A percentile compares a stretch with the other conserved stretches of the same genome.
These are phyloP conservation scores for Silene uniflora DNA, from an alignment of 148 eudicot genomes.

Conservation along the genomic window DNA sequence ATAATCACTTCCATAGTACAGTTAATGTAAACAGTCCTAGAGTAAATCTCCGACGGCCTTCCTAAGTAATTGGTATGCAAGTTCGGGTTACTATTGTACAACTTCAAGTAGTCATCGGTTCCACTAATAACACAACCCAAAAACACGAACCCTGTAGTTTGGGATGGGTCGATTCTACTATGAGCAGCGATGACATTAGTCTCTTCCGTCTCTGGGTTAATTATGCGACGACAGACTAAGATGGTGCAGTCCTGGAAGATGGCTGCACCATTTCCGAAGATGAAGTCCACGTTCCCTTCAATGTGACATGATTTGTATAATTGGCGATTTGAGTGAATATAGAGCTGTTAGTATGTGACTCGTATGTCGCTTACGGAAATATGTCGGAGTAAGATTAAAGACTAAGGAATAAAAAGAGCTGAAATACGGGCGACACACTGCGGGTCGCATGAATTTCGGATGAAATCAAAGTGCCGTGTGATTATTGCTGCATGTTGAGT, in stretches of 20 bases:
- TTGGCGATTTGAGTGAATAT: conserved; percentile 34
- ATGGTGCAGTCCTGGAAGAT: conserved; percentile 37
- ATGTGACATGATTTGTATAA: conserved; percentile 29
- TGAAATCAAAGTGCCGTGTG: too few species aligned
- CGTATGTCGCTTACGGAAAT: too few species aligned
- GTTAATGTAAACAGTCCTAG: conserved; percentile 47
- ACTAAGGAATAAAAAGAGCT: too few species aligned
- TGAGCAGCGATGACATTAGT: conserved; percentile 27
- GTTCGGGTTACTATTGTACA: conserved; percentile 23
- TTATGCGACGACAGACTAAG: conserved; percentile 28
- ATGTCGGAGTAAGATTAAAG: too few species aligned
- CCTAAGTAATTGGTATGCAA: conserved; percentile 41
- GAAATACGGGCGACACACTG: too few species aligned
- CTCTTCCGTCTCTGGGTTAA: conserved; percentile 26
- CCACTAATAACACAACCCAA: conserved; percentile 29
- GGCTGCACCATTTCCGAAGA: conserved; percentile 39
- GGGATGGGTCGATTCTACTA: conserved; percentile 33
- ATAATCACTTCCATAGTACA: conserved; percentile 37
- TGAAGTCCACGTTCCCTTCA: conserved; percentile 38
- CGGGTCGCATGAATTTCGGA: too few species aligned
- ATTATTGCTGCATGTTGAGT: too few species aligned
- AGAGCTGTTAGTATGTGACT: too few species aligned
- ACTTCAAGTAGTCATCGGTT: conserved; percentile 30
- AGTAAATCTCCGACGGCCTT: conserved; percentile 48
- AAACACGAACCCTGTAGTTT: conserved; percentile 30